Evolutionary conservation across 768 basidiomycete species (phyloP), one percentile per base, ranked within the genome.

Genomic region (Lactarius hatsudake): DNA sequence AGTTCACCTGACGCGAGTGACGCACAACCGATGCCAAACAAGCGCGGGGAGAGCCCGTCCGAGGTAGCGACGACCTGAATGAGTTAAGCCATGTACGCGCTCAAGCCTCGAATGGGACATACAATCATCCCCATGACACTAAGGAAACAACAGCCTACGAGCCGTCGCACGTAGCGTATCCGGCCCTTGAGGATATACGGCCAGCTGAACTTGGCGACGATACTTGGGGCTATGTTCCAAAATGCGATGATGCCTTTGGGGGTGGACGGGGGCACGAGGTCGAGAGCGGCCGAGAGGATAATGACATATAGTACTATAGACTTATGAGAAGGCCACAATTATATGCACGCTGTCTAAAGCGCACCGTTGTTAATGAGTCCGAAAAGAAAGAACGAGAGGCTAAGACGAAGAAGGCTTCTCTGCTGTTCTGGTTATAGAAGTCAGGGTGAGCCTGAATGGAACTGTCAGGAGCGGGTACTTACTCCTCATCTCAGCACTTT

Each of bases 181-280:
- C 85, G 81, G 0, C 96, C 96, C 73, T 88, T 91, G 55, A 95
- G 82, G 20, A 98, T 70, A 73, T 98, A 96, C 0, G 96, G 95
- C 89, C 96, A 98, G 10, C 87, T 89, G 5, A 97, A 80, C 78
- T 98, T 98, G 23, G 93, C 94, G 0, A 88, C 75, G 2, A 98
- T 78, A 0, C 93, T 86, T 0, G 96, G 96, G 15, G 90, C 85
- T 63, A 99, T 97, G 76, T 98, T 98, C 79, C 92, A 96, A 75
- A 98, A 94, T 0, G 90, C 87, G 61, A 98, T 94, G 63, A 98
- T 87, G 18, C 96, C 96, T 75, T 96, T 96, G 0, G 96, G 96
- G 0, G 94, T 96, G 2, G 89, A 84, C 1, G 93, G 88, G 9
- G 94, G 91, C 1, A 97, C 95, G 3, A 99, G 84, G 74, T 99